These are phyloP conservation scores for Aspergillus diversus DNA, from an alignment of 495 filamentous ascomycete species.

Conservation along the genomic window DNA sequence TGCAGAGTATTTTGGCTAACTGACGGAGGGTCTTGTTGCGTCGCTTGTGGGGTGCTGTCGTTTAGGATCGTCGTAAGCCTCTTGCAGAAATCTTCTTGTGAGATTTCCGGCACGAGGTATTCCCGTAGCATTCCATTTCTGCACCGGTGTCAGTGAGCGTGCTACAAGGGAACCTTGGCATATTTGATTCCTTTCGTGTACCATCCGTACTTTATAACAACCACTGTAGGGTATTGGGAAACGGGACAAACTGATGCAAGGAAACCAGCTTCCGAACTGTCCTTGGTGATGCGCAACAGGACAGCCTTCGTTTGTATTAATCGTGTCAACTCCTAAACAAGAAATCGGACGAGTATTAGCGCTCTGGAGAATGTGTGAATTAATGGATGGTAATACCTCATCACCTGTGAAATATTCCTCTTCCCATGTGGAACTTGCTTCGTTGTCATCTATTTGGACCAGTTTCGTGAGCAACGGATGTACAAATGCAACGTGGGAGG, in stretches of 20 bases:
- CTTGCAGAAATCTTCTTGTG: conserved; percentile 61
- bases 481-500: conserved; percentile 3
- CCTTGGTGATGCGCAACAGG: conserved; percentile 66
- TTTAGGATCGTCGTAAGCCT: conserved; percentile 49
- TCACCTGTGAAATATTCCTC: conserved; percentile 67
- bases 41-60: conserved; percentile 11
- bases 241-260: conserved; percentile 80
- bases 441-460: conserved; percentile 58
- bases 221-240: conserved; percentile 69
- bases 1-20: not conserved
- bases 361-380: not conserved
- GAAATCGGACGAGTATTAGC: conserved; percentile 2
- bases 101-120: conserved; percentile 62
- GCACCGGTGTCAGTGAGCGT: conserved; percentile 16
- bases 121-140: conserved; percentile 66
- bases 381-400: conserved; percentile 36
- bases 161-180: not conserved
- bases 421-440: conserved; percentile 76
- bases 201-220: conserved; percentile 71
- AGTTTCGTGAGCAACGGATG: conserved; percentile 17
- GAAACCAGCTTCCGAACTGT: conserved; percentile 77
- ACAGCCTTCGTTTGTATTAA: conserved; percentile 63
- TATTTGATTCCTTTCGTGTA: not conserved
- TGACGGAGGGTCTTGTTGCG: not conserved
- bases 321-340: conserved; percentile 38